Base-by-base conservation (phyloP, 1,284 basidiomycete genomes). In the Rhodotorula mucilaginosa region DNA sequence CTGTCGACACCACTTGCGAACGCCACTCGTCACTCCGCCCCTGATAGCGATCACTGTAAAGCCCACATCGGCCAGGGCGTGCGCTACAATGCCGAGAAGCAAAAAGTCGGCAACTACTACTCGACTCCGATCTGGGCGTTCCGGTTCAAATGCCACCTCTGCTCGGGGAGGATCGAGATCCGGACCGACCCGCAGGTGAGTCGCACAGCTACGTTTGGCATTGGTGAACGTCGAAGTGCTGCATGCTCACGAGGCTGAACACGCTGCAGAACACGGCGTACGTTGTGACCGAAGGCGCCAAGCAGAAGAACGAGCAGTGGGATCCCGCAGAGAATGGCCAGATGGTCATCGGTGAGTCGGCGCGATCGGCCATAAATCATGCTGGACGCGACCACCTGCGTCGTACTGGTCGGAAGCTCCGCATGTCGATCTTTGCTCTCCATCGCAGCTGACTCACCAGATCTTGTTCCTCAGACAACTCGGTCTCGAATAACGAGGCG, bases 1-100 rank as follows among this genome's bases (percentile, higher is more conserved):
- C 56, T 44, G 29, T n/a, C 13, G n/a, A 52, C 39, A 44, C 39
- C 39, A 44, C 39, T 8, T 44, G 10, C 39, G 12, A 18, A n/a
- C 61, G 2, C 46, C 23, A 18, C 23, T 12, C 29, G 39, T 1
- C 56, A 3, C 48, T 18, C 15, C n/a, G 23, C 48, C 2, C 2
- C 18, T n/a, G 3, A 6, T 78, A 92, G 90, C 79, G 92, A 89
- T 65, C 89, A 89, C 82, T 98, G 95, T 82, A 88, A 94, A 81
- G 90, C 90, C 77, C 94, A 97, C 82, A 92, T 97, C 70, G 94
- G 94, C 23, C 95, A 95, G 87, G 94, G 95, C 44, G 95, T 97
- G 5, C 90, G 97, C 3, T 99, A 97, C 85, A 99, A 99, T 78
- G 97, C 97, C 0, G 93, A 97, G 81, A 99, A 99, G 86, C 76